Base-by-base conservation (phyloP, 768 basidiomycete genomes). In the Pholiota conissans region DNA sequence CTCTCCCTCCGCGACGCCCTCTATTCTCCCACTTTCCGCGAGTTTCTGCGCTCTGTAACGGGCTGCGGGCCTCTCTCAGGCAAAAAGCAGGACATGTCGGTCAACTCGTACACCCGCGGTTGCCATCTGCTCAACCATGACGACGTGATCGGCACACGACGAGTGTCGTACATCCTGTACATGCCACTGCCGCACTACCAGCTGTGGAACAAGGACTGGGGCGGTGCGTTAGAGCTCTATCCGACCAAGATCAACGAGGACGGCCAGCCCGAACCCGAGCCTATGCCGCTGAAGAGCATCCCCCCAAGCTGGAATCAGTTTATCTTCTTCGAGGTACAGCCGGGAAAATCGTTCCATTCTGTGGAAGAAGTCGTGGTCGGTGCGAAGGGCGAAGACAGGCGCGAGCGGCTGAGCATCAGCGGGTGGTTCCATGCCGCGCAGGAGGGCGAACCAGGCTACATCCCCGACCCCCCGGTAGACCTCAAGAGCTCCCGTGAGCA, bases 391-490 rank as follows among this genome's bases (percentile, higher is more conserved):
- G 75, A 85, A 60, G 89, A 90, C 42, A 89, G 87, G 0, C 74
- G 85, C 42, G 81, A 89, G 64, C 78, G 96, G 32, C 73, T 98
- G 64, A 93, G 91, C 62, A 91, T 98, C 65, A 94, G 91, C 64
- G 96, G 96, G 6, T 98, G 96, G 96, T 98, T 98, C 76, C 96
- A 98, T 69, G 86, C 88, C 22, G 89, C 93, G 0, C 86, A 96
- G 66, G 86, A 90, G 61, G 93, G 91, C 10, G 96, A 98, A 70
- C 90, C 94, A 35, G 95, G 92, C 0, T 93, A 92, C 65, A 78
- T 83, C 47, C 74, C 78, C 0, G 85, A 87, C 42, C 58, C 73
- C 14, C 66, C 71, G 24, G 64, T 74, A 20, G 78, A 82, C 50
- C 63, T 80, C 29, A 89, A 91, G 72, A 93, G 88, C 71, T 95